Base-by-base conservation (phyloP, 176 grass and related monocot genomes). In the Aegilops sharonensis region DNA sequence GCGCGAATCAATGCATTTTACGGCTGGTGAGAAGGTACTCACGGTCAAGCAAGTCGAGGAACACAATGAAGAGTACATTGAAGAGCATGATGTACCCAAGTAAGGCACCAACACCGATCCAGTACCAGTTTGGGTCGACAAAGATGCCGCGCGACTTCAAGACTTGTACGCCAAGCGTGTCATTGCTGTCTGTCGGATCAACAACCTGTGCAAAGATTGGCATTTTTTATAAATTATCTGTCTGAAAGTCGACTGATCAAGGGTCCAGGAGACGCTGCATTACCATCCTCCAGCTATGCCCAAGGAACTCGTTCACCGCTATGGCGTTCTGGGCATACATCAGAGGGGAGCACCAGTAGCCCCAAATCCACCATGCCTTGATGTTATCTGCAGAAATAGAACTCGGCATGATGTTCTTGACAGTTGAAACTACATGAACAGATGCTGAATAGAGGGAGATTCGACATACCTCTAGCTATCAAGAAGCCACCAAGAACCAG, bases 311-410 rank as follows among this genome's bases (percentile, higher is more conserved):
- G 79, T 98, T 98, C 64, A 89, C 84, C 0, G 95, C 90, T 71
- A 98, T 80, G 61, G 95, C 95, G 89, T 98, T 98, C 79, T 95
- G 93, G 34, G 91, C 95, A 86, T 98, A 98, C 93, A 95, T 98
- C 78, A 98, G 77, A 78, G 95, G 95, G 75, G 95, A 98, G 32
- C 35, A 82, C 95, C 95, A 98, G 86, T 98, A 98, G 21, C 95
- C 95, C 95, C 95, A 98, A 70, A 93, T 94, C 95, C 95, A 98
- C 84, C 86, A 95, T 94, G 95, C 92, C 73, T 92, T 98, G 25
- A 98, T 94, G 43, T 94, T 52, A n/a, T 91, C 96, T 98, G 93
- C 48, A 89, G 64, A 79, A 48, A 85, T 6, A 75, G 8, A 62
- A 83, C 13, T 89, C 24, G 83, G 67, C 48, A 62, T 23, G 42